Evolutionary conservation across 768 basidiomycete genomes (phyloP).

Genomic region (Russula dissimulans): DNA sequence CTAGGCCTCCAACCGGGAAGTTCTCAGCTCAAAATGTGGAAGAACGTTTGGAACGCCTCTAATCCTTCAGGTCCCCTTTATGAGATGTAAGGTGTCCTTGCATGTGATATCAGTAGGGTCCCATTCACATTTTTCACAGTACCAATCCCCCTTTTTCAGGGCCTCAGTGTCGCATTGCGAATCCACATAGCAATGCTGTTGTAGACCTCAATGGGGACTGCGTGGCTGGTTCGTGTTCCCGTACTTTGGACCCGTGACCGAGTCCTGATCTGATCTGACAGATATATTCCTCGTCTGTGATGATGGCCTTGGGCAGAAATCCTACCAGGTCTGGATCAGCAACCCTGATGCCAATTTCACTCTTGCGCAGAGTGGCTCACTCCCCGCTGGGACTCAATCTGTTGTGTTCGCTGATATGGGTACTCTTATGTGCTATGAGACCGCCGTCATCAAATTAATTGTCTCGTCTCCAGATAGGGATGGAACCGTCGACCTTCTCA

Average conservation of each 20-base stretch:
- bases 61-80: constrained; percentile 46
- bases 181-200: constrained; percentile 91
- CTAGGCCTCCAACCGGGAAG: constrained; percentile 46
- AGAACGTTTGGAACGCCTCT: constrained; percentile 68
- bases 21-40: constrained; percentile 58
- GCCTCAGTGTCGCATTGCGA: constrained; percentile 63
- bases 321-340: constrained; percentile 91
- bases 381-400: constrained; percentile 70
- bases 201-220: constrained; percentile 95
- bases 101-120: neutral
- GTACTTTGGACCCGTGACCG: neutral
- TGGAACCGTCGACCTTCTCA: constrained; percentile 92
- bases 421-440: constrained; percentile 26
- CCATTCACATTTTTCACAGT: neutral
- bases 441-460: neutral
- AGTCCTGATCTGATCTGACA: constrained; percentile 23
- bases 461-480: constrained; percentile 59
- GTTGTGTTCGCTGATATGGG: constrained; percentile 90
- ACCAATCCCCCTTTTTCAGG: constrained; percentile 51
- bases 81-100: constrained; percentile 47
- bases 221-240: constrained; percentile 56
- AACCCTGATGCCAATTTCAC: constrained; percentile 67
- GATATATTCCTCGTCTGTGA: constrained; percentile 89
- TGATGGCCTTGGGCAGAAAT: constrained; percentile 39
- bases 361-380: constrained; percentile 51